A percentile compares a stretch with the other conserved stretches of the same genome.
These are phyloP conservation scores for Lodderomyces orthopsilosis DNA, from an alignment of 1,139 yeast species.

Conservation along the genomic window DNA sequence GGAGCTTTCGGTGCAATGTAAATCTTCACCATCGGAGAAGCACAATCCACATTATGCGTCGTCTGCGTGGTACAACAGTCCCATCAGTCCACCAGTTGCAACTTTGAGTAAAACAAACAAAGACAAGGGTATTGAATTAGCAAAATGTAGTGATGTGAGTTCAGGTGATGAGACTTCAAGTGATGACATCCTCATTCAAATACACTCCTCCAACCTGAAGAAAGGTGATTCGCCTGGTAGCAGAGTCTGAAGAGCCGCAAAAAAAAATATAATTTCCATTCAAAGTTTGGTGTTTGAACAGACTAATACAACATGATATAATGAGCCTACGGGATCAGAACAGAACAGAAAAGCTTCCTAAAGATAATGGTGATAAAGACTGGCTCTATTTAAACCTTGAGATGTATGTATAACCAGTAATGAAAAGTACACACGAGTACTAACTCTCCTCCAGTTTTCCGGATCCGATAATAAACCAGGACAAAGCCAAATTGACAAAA, in stretches of 20 bases:
- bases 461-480: constrained; percentile 6
- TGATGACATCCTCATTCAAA: neutral
- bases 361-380: neutral
- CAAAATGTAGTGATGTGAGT: neutral
- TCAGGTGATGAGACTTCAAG: neutral
- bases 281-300: too few species aligned
- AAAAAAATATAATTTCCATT: too few species aligned
- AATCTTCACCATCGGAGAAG: neutral
- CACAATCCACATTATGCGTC: neutral
- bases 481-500: neutral
- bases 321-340: neutral
- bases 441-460: constrained; percentile 6
- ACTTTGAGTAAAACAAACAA: neutral
- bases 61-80: neutral
- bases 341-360: neutral
- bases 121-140: neutral
- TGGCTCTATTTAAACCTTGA: constrained; percentile 10
- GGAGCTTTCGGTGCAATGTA: neutral
- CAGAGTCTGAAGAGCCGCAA: neutral
- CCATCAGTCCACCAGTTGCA: neutral
- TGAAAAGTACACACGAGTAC: neutral
- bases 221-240: neutral
- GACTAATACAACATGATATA: neutral
- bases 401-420: constrained; percentile 10
- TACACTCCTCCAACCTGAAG: neutral